phyloP scores from a whole-genome alignment of 2,329 filamentous ascomycete species.

The Ophidiomyces ophidiicola region DNA sequence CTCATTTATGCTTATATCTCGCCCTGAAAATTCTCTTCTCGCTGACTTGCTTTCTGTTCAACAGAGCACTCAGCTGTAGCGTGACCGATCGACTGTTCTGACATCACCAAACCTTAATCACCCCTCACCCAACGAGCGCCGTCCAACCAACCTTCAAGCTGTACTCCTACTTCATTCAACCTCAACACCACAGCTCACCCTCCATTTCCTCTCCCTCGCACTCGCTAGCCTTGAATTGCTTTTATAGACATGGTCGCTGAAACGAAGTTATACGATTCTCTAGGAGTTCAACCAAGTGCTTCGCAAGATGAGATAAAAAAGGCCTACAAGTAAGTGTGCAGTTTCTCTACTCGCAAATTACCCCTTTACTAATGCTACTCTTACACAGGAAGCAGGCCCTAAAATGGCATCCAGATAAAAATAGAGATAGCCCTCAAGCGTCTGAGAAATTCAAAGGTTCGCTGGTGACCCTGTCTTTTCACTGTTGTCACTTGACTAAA shows the following conservation, averaged over 20 bases:
- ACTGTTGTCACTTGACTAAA: constrained; percentile 4
- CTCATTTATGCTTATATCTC: no score
- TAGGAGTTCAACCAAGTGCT: constrained; percentile 66
- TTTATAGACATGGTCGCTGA: constrained; percentile 68
- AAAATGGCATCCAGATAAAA: constrained; percentile 96
- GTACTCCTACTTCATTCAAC: background rate
- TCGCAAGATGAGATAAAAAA: constrained; percentile 95
- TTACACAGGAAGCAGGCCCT: constrained; percentile 63
- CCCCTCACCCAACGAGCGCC: background rate
- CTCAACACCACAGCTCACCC: no score
- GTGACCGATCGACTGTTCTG: background rate
- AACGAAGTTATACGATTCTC: constrained; percentile 84
- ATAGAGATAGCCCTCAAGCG: constrained; percentile 76
- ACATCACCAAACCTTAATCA: constrained; percentile 8
- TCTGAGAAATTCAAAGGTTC: constrained; percentile 83
- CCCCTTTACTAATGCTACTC: constrained; percentile 14
- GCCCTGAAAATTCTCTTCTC: no score
- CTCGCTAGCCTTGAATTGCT: constrained; percentile 2
- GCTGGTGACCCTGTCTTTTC: constrained; percentile 12
- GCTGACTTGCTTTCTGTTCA: background rate
- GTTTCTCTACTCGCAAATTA: background rate
- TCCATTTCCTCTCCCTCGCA: constrained; percentile 6
- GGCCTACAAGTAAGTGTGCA: constrained; percentile 59
- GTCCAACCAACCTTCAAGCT: background rate
- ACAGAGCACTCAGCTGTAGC: background rate